phyloP scores from a whole-genome alignment of 2,329 filamentous ascomycete genomes.

The Fusarium tanahbumbuense region DNA sequence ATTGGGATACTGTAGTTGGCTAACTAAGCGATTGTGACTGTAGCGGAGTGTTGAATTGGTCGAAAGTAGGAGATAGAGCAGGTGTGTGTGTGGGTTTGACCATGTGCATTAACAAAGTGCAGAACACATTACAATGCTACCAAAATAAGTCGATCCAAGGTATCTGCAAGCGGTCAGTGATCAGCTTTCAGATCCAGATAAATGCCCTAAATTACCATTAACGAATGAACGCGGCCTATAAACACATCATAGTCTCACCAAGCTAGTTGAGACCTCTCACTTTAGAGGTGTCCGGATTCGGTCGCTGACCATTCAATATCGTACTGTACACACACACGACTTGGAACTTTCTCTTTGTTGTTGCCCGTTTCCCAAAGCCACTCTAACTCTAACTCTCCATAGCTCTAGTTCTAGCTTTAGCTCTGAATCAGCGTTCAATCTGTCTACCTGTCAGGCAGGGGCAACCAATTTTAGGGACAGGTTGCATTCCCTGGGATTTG shows the following conservation, averaged over 20 bases:
- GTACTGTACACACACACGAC: slow-evolving; percentile 4
- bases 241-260: slow-evolving; percentile 15
- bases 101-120: slow-evolving; percentile 24
- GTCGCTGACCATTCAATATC: slow-evolving; percentile 15
- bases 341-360: slow-evolving; percentile 29
- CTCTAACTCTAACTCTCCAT: slow-evolving; percentile 4
- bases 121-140: slow-evolving; percentile 22
- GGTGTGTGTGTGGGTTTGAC: slow-evolving; percentile 1
- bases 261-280: slow-evolving; percentile 10
- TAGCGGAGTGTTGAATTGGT: background rate
- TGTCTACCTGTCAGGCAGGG: background rate
- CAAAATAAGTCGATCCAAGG: background rate
- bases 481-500: slow-evolving; percentile 44
- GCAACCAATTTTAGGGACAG: slow-evolving; percentile 42
- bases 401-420: background rate
- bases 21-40: slow-evolving; percentile 13
- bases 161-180: slow-evolving; percentile 24
- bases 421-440: background rate
- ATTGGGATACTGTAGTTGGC: slow-evolving; percentile 1
- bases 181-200: slow-evolving; percentile 2
- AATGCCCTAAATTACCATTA: background rate
- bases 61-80: slow-evolving; percentile 1
- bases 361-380: slow-evolving; percentile 33
- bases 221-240: slow-evolving; percentile 6
- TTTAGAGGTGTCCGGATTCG: slow-evolving; percentile 30